Evolutionary conservation across 441 rosid species (phyloP), one percentile per base, ranked within the genome.

Genomic region (Erodium moschatum): DNA sequence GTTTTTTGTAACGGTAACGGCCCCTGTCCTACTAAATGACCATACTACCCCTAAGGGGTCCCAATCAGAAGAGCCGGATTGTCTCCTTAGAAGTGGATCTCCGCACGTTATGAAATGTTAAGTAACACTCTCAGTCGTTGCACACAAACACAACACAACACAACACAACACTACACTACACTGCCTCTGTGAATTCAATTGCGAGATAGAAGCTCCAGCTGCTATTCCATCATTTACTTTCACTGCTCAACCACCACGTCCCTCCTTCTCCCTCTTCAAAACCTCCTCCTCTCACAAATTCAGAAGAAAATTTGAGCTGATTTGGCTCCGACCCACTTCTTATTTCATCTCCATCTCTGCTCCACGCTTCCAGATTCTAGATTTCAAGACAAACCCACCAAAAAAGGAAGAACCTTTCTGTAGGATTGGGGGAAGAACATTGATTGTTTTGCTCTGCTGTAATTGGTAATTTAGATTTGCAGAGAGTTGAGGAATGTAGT

Each of bases 71-170:
- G 85, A 76, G 86, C 85, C 84, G 64, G 65, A 50, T 74, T 82
- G 89, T 85, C 91, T 77, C 86, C 91, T 74, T 81, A 1, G 40
- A 67, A 76, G 78, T 74, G 78, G 84, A 85, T 86, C 83, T 72
- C 76, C 82, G 75, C 91, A 86, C 88, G 91, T 83, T 86, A 81
- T 64, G 72, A n/a, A 35, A 13, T 64, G 69, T 66, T 48, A 48
- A 0, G 27, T 24, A 24, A 24, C 54, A 46, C 21, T 46, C 13
- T 46, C 52, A 46, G 52, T 46, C 11, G 12, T 44, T 44, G 0
- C 10, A 7, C 52, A 46, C 52, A 46, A 46, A n/a, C n/a, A n/a
- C n/a, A n/a, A 24, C 27, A 24, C 27, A 24, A 24, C n/a, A n/a
- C n/a, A n/a, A 24, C 27, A 24, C 27, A 24, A 24, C 27, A 24